Conservation (phyloP, 495 filamentous ascomycete species). For the Penicillium desertorum region DNA sequence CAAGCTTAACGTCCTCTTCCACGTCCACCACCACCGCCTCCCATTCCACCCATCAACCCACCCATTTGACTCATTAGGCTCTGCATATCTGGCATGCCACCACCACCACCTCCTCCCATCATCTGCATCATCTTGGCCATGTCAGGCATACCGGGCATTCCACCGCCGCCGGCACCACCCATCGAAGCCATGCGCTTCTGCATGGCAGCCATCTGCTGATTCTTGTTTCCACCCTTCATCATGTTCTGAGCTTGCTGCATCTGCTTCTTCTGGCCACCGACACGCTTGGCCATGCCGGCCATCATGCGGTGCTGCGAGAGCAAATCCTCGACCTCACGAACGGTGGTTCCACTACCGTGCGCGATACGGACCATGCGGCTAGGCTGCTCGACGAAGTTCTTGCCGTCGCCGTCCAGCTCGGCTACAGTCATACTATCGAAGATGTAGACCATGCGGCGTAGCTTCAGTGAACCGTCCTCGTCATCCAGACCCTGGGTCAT, state of each 20-base stretch:
- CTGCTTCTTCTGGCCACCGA: slow-evolving; percentile 93
- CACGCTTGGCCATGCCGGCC: slow-evolving; percentile 98
- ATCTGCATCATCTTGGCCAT: slow-evolving; percentile 87
- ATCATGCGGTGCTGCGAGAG: slow-evolving; percentile 98
- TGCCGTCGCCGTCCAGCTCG: slow-evolving; percentile 92
- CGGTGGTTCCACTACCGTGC: slow-evolving; percentile 81
- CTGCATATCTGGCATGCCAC: slow-evolving; percentile 66
- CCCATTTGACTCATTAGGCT: slow-evolving; percentile 86
- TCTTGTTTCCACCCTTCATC: slow-evolving; percentile 82
- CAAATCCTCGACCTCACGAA: slow-evolving; percentile 96
- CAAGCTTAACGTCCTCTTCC: slow-evolving; percentile 39
- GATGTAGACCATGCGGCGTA: slow-evolving; percentile 98
- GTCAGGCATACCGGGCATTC: slow-evolving; percentile 51
- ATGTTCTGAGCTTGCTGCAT: slow-evolving; percentile 92
- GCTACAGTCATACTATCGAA: slow-evolving; percentile 96
- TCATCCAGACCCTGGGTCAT: slow-evolving; percentile 96
- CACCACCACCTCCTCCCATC: slow-evolving; percentile 46
- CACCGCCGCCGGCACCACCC: slow-evolving; percentile 64
- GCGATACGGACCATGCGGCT: slow-evolving; percentile 93
- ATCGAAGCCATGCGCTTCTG: slow-evolving; percentile 91
- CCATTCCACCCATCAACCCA: slow-evolving; percentile 61
- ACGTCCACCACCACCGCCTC: slow-evolving; percentile 43
- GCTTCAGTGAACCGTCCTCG: slow-evolving; percentile 86
- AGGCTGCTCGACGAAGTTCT: slow-evolving; percentile 88
- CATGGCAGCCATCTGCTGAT: slow-evolving; percentile 96